Evolutionary conservation across 1,139 yeast species (phyloP).

Genomic region (Taphrina populina): DNA sequence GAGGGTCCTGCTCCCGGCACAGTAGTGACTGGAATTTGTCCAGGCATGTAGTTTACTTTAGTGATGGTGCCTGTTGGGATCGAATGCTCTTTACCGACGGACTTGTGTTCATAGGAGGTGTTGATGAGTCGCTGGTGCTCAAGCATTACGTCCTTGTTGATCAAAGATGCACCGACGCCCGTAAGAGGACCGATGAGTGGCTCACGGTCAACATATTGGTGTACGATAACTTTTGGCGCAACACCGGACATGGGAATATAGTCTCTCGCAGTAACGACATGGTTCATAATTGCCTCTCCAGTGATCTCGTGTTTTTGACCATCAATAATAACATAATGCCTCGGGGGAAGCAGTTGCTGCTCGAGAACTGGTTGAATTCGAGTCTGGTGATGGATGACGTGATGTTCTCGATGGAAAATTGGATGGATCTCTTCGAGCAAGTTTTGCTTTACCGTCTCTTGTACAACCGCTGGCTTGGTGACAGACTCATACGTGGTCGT

Average conservation of each 20-base stretch:
- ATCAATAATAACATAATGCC: conserved; percentile 30
- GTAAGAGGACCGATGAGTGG: conserved; percentile 26
- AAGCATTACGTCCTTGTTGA: conserved; percentile 22
- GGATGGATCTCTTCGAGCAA: conserved; percentile 14
- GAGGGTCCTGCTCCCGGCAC: conserved; percentile 13
- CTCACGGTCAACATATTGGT: conserved; percentile 24
- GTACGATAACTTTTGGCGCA: conserved; percentile 23
- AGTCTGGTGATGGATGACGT: conserved; percentile 30
- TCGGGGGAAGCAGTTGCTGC: conserved; percentile 23
- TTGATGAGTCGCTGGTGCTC: conserved; percentile 30
- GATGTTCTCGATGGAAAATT: conserved; percentile 27
- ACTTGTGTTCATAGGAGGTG: conserved; percentile 16
- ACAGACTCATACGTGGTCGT: conserved; percentile 15
- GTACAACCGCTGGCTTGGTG: conserved; percentile 20
- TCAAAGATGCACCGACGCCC: conserved; percentile 28
- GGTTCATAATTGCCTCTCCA: conserved; percentile 26
- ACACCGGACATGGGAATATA: conserved; percentile 25
- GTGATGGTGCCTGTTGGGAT: conserved; percentile 15
- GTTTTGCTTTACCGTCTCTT: conserved; percentile 11
- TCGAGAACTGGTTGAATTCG: conserved; percentile 31
- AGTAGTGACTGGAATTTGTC: conserved; percentile 10
- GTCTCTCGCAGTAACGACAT: conserved; percentile 26
- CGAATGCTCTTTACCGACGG: conserved; percentile 3
- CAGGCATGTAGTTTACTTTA: conserved; percentile 17
- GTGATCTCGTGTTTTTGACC: conserved; percentile 29